Conservation (phyloP, 2,329 filamentous ascomycete genomes). For the Pseudogymnoascus sp. region DNA sequence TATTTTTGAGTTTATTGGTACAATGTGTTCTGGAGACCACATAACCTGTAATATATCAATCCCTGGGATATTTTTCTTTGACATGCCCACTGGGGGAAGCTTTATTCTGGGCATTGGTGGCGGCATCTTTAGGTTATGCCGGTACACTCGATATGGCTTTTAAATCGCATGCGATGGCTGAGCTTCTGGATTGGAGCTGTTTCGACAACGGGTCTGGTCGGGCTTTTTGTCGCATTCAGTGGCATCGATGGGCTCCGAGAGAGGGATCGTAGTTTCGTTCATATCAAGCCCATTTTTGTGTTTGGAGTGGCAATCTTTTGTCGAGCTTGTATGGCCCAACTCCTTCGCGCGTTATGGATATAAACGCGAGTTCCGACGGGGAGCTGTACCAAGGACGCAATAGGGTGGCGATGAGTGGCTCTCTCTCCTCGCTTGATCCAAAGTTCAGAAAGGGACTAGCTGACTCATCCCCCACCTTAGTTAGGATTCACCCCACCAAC, state of each 20-base stretch:
- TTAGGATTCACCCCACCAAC: slow-evolving; percentile 8
- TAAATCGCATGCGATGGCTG: background rate
- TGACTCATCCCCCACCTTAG: slow-evolving; percentile 6
- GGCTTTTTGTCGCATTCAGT: background rate
- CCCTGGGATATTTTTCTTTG: slow-evolving; percentile 19
- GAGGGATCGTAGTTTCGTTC: background rate
- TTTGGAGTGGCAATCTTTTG: background rate
- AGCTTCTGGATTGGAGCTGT: background rate
- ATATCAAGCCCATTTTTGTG: background rate
- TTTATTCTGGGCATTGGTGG: background rate
- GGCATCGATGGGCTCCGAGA: background rate
- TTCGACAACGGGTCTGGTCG: background rate
- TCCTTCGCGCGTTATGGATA: background rate
- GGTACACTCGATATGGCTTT: background rate
- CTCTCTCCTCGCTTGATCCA: slow-evolving; percentile 1
- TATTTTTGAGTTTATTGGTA: background rate
- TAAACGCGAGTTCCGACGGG: background rate
- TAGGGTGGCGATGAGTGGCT: background rate
- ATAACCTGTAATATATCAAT: slow-evolving; percentile 11
- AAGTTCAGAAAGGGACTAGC: slow-evolving; percentile 6
- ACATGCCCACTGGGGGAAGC: background rate
- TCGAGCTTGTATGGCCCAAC: background rate
- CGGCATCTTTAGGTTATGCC: background rate
- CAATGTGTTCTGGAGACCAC: slow-evolving; percentile 1
- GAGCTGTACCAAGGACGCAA: background rate